Evolutionary conservation across 2,329 filamentous ascomycete genomes (phyloP), one percentile per base, ranked within the genome.

Genomic region (Xylaria sp.): DNA sequence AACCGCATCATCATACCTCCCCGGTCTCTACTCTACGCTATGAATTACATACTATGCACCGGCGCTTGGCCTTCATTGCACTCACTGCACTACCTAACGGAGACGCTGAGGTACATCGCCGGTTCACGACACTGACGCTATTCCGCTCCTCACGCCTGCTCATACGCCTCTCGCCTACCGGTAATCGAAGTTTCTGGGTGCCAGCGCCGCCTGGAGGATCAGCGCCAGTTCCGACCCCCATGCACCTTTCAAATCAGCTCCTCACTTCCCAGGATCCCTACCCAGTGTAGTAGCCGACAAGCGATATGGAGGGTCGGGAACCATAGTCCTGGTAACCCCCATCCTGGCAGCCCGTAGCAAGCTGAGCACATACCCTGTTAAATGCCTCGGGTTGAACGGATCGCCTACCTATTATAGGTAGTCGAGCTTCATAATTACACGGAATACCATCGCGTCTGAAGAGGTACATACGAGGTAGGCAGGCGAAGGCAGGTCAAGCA

Each of bases 271-370:
- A 58, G 58, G 49, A 57, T 58, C 48, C 48, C 13, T 18, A 18
- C 19, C 37, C 37, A 10, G 13, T 6, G 42, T 13, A 51, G 49
- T 23, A 60, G 57, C 54, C 60, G 52, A 55, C 60, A 50, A n/a
- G 48, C 54, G 54, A 62, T 34, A 50, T 57, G 60, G 59, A 64
- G 62, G 62, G 62, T 62, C 59, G 50, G 59, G 62, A 62, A 64
- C 62, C 62, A 62, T 49, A 60, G 52, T 64, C 59, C 59, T 64
- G 62, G 62, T 61, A 64, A 62, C 62, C 54, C 11, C 42, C 47
- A 62, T 52, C 62, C 62, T 56, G 19, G 62, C 58, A 46, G 13
- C 11, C 42, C 42, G 42, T 46, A 46, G 42, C 42, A 56, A 58
- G 55, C 52, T 58, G 52, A 44, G 18, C n/a, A 46, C 39, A 18